Evolutionary conservation across 2,329 filamentous ascomycete genomes (phyloP), one percentile per base, ranked within the genome.

Genomic region (Diaporthe humulicola): DNA sequence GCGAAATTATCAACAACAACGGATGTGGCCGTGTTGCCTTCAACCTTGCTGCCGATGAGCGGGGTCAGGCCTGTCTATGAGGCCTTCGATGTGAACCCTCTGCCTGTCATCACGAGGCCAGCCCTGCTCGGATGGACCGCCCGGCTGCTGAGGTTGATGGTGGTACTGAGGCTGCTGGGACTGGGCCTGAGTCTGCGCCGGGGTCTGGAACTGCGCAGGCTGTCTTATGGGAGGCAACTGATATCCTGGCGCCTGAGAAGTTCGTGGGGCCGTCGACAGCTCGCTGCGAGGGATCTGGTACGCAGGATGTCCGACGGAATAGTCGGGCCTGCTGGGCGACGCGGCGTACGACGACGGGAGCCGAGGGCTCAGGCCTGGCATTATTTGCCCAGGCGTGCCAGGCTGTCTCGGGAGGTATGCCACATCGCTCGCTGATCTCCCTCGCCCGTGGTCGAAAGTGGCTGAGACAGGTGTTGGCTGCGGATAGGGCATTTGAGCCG

Each of bases 71-170:
- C 87, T 90, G 77, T 91, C 91, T 79, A 93, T 90, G 79, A 91
- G 85, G 2, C 90, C 90, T 15, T 87, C 89, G 76, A 93, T 92
- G 78, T 91, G 90, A 66, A 92, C 88, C 22, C 91, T 87, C 25
- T 86, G 83, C 38, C 89, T 86, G 73, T 90, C 89, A 73, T 89
- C 88, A 57, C 87, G 85, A 72, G 81, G 80, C 81, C 85, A 86
- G 36, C 52, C 56, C 30, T 76, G 73, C 33, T 75, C 73, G 50
- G 75, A 56, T 42, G 73, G 71, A 15, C 52, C 52, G 25, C 70
- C 58, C 38, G 66, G 70, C 28, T 74, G 76, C 6, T 84, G 81
- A 25, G 84, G 80, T 48, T 83, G 83, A 7, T 83, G 80, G 38
- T 86, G 84, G 74, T 89, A 89, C 1, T 88, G 33, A n/a, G 70